Evolutionary conservation across 805 yeast species (phyloP).

Genomic region (Starmera quercuum): DNA sequence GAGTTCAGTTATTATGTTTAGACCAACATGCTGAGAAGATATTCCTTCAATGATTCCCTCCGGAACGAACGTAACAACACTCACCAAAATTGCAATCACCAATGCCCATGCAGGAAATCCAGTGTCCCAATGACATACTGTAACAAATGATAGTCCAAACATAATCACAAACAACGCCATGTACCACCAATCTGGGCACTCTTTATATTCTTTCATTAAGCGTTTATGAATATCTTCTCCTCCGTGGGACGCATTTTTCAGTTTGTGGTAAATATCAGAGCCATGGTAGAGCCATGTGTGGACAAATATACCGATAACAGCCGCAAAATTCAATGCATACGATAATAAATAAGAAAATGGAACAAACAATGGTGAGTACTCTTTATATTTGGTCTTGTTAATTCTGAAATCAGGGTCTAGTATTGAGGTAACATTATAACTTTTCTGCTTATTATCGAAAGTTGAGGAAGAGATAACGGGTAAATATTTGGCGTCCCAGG

Average conservation of each 20-base stretch:
- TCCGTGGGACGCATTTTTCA: constrained; percentile 33
- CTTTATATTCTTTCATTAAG: constrained; percentile 48
- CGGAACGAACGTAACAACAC: constrained; percentile 47
- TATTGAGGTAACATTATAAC: constrained; percentile 40
- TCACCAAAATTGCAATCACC: constrained; percentile 45
- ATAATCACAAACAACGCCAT: constrained; percentile 20
- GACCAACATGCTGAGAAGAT: constrained; percentile 46
- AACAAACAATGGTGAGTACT: constrained; percentile 50
- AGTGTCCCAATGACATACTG: constrained; percentile 31
- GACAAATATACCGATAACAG: constrained; percentile 51
- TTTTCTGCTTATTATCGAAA: constrained; percentile 38
- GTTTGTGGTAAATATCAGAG: constrained; percentile 38
- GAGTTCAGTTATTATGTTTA: constrained; percentile 52
- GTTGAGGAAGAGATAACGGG: constrained; percentile 48
- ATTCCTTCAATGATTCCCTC: constrained; percentile 51
- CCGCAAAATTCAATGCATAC: constrained; percentile 55
- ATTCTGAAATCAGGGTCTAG: constrained; percentile 35
- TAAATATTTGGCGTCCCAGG: constrained; percentile 50
- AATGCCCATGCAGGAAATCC: constrained; percentile 63
- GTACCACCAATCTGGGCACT: constrained; percentile 57
- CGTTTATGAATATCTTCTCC: constrained; percentile 39
- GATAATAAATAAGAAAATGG: constrained; percentile 50
- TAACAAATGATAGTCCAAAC: constrained; percentile 22
- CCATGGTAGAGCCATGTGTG: constrained; percentile 55
- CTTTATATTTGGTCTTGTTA: constrained; percentile 35